Conservation (phyloP, 768 basidiomycete species). For the Boletus pseudo-olivaceus region DNA sequence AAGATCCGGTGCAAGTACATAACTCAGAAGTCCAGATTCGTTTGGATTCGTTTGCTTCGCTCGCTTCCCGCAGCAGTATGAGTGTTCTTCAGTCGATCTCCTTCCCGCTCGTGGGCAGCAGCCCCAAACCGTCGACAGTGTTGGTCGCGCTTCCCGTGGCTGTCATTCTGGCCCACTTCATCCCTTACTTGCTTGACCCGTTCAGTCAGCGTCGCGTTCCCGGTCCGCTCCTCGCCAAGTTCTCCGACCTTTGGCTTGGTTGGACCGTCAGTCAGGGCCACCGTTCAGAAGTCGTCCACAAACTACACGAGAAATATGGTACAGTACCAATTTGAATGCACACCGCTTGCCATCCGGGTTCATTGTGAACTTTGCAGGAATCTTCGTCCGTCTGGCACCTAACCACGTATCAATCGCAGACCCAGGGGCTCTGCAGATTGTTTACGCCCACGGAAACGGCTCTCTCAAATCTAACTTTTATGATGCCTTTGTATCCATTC, state of each 20-base stretch:
- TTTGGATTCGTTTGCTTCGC: slow-evolving; percentile 1
- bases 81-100: slow-evolving; percentile 10
- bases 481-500: slow-evolving; percentile 74
- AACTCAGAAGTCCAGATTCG: neutral
- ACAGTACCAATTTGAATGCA: slow-evolving; percentile 11
- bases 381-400: slow-evolving; percentile 67
- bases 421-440: slow-evolving; percentile 67
- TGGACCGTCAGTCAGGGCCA: slow-evolving; percentile 63
- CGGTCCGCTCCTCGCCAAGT: slow-evolving; percentile 69
- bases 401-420: slow-evolving; percentile 76
- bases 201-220: slow-evolving; percentile 58
- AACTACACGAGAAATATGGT: slow-evolving; percentile 74
- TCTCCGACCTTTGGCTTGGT: slow-evolving; percentile 74
- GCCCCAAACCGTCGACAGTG: slow-evolving; percentile 1
- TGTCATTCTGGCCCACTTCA: slow-evolving; percentile 30
- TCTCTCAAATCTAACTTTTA: slow-evolving; percentile 77
- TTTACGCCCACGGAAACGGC: slow-evolving; percentile 86
- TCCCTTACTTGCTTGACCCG: slow-evolving; percentile 55
- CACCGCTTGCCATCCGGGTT: neutral
- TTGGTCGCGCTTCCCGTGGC: slow-evolving; percentile 15
- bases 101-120: neutral
- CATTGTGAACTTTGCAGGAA: slow-evolving; percentile 38
- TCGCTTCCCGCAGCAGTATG: slow-evolving; percentile 13
- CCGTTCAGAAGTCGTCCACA: slow-evolving; percentile 71
- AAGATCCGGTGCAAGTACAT: slow-evolving; percentile 6